Base-by-base conservation (phyloP, 2,329 filamentous ascomycete species). In the Nemania sp. region DNA sequence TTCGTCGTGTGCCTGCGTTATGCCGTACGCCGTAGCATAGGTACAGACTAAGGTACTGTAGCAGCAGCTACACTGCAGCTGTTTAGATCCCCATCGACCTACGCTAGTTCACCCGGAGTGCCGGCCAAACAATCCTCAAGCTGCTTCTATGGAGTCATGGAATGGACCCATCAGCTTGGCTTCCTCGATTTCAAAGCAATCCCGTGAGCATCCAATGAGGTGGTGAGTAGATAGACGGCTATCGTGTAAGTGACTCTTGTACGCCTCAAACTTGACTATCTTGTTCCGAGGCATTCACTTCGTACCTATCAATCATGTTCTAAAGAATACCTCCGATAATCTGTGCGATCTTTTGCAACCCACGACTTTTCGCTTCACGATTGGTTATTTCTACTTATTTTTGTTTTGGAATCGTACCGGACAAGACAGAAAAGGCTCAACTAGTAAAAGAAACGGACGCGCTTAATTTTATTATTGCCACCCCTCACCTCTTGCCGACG, bases 111-210 rank as follows among this genome's bases (percentile, higher is more conserved):
- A 35, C 57, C 45, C 66, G 64, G 64, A 65, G 55, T 43, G 49
- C 65, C 65, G 60, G 65, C 10, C n/a, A 47, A 46, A 40, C 15
- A 13, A 49, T 54, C 53, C 52, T 48, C 42, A 45, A 40, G 55
- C 20, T 62, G 39, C 47, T 21, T 35, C 45, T 37, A 60, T 39
- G n/a, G n/a, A n/a, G n/a, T n/a, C n/a, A n/a, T n/a, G n/a, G n/a
- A n/a, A n/a, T n/a, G 53, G 50, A 57, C 49, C 59, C 50, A 60
- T 59, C 42, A n/a, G 37, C 39, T 51, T 52, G 49, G 39, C 46
- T 39, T 42, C 35, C 46, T 65, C 67, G 74, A 76, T 76, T 76
- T 76, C 74, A 76, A 75, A 76, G 74, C 74, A 76, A 61, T 15
- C 12, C 34, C 40, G 55, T 20, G 51, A 52, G 52, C 63, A 65